phyloP scores from a whole-genome alignment of 306 rosid genomes.

The Hippophae gyantsensis region DNA sequence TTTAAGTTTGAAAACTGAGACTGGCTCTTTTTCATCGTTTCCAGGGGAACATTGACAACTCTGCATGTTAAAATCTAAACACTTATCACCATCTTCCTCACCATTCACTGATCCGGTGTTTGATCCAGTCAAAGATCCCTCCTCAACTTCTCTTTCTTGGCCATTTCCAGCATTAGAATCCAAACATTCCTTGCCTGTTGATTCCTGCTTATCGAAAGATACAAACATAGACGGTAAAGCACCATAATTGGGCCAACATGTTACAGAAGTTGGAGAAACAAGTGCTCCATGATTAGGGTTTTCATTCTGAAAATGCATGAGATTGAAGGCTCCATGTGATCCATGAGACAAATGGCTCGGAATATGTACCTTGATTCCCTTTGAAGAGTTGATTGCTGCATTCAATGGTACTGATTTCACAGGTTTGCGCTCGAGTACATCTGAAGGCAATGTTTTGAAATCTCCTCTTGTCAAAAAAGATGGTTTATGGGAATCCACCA shows the following conservation, averaged over 20 bases:
- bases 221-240: slow-evolving; percentile 18
- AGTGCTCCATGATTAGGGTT: slow-evolving; percentile 20
- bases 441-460: slow-evolving; percentile 17
- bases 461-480: slow-evolving; percentile 18
- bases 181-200: slow-evolving; percentile 6
- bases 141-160: slow-evolving; percentile 29
- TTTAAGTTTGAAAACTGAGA: slow-evolving; percentile 11
- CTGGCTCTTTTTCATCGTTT: slow-evolving; percentile 7
- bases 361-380: slow-evolving; percentile 4
- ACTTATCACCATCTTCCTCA: slow-evolving; percentile 29
- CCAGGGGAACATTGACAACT: slow-evolving; percentile 1
- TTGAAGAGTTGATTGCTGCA: slow-evolving; percentile 8
- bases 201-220: slow-evolving; percentile 20
- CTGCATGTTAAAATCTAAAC: slow-evolving; percentile 18
- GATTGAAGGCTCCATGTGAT: slow-evolving; percentile 12
- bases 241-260: slow-evolving; percentile 29
- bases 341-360: slow-evolving; percentile 17
- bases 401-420: slow-evolving; percentile 9
- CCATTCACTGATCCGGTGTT: slow-evolving; percentile 33
- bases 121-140: slow-evolving; percentile 40
- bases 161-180: slow-evolving; percentile 21
- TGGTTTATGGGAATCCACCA: slow-evolving; percentile 31
- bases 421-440: slow-evolving; percentile 6
- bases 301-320: slow-evolving; percentile 24
- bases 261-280: slow-evolving; percentile 21